Evolutionary conservation across 225 moss, liverwort and hornwort genomes (phyloP).

Genomic region (Takakia lepidozioides): DNA sequence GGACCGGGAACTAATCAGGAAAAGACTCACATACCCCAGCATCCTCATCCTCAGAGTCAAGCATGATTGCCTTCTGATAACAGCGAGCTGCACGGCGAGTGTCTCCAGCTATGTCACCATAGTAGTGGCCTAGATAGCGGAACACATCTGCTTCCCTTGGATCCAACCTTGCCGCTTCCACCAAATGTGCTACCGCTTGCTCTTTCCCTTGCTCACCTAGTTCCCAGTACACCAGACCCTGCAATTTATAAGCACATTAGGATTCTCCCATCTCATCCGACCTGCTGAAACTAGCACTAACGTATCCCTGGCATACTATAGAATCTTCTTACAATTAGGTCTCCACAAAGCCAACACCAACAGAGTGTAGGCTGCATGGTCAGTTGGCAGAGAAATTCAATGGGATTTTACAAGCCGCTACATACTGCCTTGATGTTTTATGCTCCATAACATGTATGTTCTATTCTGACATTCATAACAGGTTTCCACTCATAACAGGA

Average conservation of each 20-base stretch:
- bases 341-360: background rate
- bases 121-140: conserved; percentile 90
- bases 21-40: conserved; percentile 67
- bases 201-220: conserved; percentile 58
- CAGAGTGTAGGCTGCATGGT: background rate
- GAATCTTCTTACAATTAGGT: background rate
- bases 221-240: conserved; percentile 90
- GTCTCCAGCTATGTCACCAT: conserved; percentile 55
- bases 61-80: conserved; percentile 78
- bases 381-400: too few species aligned
- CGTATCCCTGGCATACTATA: background rate
- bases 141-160: conserved; percentile 81
- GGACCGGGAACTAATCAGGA: background rate
- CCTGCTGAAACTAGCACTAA: background rate
- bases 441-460: too few species aligned
- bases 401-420: background rate
- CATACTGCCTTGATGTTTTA: background rate
- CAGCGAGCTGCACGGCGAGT: conserved; percentile 76
- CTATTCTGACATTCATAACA: too few species aligned
- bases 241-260: conserved; percentile 49
- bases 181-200: conserved; percentile 74
- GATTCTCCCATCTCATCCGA: background rate
- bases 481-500: too few species aligned
- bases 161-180: conserved; percentile 84
- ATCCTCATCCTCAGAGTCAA: conserved; percentile 84